Conservation (phyloP, 2,329 filamentous ascomycete genomes). For the Chaetomium olivaceum region DNA sequence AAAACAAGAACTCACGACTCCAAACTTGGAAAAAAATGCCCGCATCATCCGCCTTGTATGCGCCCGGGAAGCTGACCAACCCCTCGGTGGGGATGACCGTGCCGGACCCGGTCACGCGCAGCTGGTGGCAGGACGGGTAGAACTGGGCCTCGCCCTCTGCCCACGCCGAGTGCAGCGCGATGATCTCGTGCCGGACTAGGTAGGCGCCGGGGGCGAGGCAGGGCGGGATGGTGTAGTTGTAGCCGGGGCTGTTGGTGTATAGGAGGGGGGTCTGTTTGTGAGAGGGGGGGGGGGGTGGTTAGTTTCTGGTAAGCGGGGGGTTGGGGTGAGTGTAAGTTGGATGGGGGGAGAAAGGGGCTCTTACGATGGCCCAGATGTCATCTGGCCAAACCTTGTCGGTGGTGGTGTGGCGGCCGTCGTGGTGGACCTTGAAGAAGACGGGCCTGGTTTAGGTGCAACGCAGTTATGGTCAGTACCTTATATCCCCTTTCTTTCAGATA, state of each 20-base stretch:
- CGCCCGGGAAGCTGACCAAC: slow-evolving; percentile 20
- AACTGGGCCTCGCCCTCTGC: slow-evolving; percentile 46
- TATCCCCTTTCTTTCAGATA: not conserved
- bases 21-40: slow-evolving; percentile 18
- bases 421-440: slow-evolving; percentile 55
- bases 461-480: not conserved
- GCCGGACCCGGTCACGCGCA: slow-evolving; percentile 47
- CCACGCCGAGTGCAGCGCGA: slow-evolving; percentile 46
- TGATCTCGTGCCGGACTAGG: slow-evolving; percentile 49
- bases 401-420: slow-evolving; percentile 50
- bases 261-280: slow-evolving; percentile 42
- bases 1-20: slow-evolving; percentile 1
- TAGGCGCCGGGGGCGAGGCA: slow-evolving; percentile 39
- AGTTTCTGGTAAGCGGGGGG: not conserved
- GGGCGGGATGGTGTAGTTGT: slow-evolving; percentile 42
- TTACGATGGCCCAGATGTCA: slow-evolving; percentile 45
- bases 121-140: slow-evolving; percentile 49
- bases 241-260: slow-evolving; percentile 42
- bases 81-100: slow-evolving; percentile 39
- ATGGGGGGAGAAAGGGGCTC: slow-evolving; percentile 20
- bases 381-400: slow-evolving; percentile 45
- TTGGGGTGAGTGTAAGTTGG: not conserved
- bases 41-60: slow-evolving; percentile 16
- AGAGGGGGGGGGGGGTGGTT: no score
- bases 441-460: slow-evolving; percentile 32